A percentile compares a stretch with the other conserved stretches of the same genome.
Conservation (phyloP, 169 alveolate genomes). For the Plasmodium vivax region DNA sequence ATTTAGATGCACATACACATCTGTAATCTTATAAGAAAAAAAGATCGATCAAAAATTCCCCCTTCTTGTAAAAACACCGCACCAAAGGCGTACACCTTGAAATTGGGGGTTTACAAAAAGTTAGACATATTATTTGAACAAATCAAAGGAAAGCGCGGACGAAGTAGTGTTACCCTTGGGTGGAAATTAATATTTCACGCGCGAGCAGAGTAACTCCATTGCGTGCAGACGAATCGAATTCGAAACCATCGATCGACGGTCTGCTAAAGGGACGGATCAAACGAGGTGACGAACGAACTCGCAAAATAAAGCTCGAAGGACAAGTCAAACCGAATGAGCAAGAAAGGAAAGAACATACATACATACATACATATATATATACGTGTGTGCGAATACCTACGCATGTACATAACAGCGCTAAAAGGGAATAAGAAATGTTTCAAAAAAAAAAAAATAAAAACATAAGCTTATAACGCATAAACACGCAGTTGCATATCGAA, state of each 20-base stretch:
- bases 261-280: neutral
- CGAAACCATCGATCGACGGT: neutral
- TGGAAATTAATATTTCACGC: neutral
- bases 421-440: neutral
- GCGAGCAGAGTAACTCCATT: neutral
- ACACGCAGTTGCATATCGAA: neutral
- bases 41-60: neutral
- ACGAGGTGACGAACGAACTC: neutral
- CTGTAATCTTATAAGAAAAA: neutral
- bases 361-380: no score
- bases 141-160: neutral
- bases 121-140: neutral
- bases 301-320: neutral
- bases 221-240: neutral
- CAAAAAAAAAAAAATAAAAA: neutral
- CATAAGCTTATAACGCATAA: neutral
- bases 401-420: neutral
- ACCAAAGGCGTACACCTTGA: neutral
- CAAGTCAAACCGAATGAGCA: neutral
- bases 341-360: constrained; percentile 2
- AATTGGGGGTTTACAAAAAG: neutral
- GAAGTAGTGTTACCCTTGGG: neutral
- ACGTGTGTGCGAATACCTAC: neutral
- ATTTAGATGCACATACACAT: neutral
- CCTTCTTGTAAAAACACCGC: neutral